phyloP scores from a whole-genome alignment of 108 stramenopile species.

The Stephanodiscus minutulus region DNA sequence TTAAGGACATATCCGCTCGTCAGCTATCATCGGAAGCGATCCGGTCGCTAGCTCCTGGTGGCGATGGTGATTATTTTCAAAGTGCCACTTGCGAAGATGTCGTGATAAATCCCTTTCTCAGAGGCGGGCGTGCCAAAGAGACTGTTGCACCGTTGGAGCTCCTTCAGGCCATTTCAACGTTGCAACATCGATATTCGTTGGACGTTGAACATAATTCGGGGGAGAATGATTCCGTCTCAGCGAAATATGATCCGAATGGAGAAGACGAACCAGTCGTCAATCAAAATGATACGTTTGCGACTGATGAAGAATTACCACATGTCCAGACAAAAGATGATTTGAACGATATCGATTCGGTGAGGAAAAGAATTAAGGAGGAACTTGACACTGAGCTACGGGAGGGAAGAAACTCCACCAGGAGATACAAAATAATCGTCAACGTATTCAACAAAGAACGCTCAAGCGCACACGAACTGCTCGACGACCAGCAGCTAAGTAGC shows the following conservation, averaged over 20 bases:
- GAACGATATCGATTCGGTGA: background rate
- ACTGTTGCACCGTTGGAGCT: conserved; percentile 17
- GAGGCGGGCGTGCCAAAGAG: background rate
- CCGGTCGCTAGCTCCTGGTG: background rate
- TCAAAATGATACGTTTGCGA: background rate
- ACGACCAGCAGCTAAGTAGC: conserved; percentile 8
- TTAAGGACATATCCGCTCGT: conserved; percentile 3
- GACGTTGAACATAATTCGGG: background rate
- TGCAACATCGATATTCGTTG: background rate
- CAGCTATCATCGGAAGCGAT: conserved; percentile 4
- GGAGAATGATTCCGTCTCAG: background rate
- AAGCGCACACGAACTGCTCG: background rate
- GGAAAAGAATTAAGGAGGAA: background rate
- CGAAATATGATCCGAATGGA: background rate
- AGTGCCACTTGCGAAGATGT: background rate
- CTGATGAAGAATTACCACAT: background rate
- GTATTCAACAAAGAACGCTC: conserved; percentile 4
- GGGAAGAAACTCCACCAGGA: background rate
- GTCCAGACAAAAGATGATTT: background rate
- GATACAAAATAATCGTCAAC: background rate
- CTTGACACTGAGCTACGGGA: background rate
- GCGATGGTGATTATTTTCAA: background rate
- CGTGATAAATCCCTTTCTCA: conserved; percentile 10
- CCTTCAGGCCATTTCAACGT: conserved; percentile 20
- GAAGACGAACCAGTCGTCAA: conserved; percentile 1